These are phyloP conservation scores for Yarrowia sp. DNA, from an alignment of 805 yeast species.

Conservation along the genomic window DNA sequence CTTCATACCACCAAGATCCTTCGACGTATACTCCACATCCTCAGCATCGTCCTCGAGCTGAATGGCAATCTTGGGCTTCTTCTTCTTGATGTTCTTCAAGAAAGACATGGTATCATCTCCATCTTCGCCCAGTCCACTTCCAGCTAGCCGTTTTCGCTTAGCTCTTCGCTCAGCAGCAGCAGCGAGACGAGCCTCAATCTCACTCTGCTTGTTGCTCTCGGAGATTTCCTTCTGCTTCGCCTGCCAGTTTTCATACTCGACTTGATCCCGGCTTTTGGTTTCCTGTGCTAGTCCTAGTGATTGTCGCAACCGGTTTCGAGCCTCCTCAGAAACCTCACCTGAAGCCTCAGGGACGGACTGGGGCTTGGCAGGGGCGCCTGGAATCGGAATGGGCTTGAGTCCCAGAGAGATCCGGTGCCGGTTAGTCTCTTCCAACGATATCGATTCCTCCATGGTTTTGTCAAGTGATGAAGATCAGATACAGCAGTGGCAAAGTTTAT, in stretches of 20 bases:
- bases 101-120: slow-evolving; percentile 54
- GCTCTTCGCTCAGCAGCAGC: slow-evolving; percentile 35
- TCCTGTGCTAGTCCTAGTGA: slow-evolving; percentile 61
- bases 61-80: slow-evolving; percentile 41
- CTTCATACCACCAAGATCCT: slow-evolving; percentile 52
- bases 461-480: slow-evolving; percentile 9
- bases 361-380: not conserved
- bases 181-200: slow-evolving; percentile 9
- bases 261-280: slow-evolving; percentile 47
- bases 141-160: slow-evolving; percentile 42
- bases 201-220: slow-evolving; percentile 25
- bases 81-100: slow-evolving; percentile 51
- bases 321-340: slow-evolving; percentile 53
- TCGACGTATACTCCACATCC: slow-evolving; percentile 45
- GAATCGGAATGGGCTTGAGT: slow-evolving; percentile 56
- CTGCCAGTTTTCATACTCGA: slow-evolving; percentile 52
- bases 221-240: slow-evolving; percentile 41
- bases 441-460: slow-evolving; percentile 41
- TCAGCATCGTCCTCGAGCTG: slow-evolving; percentile 41
- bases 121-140: slow-evolving; percentile 45
- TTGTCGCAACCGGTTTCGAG: slow-evolving; percentile 61
- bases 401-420: slow-evolving; percentile 60
- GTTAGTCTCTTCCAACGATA: slow-evolving; percentile 64
- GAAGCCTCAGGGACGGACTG: not conserved
- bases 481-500: slow-evolving; percentile 4